phyloP scores from a whole-genome alignment of 257 asterid species.

The Primulina eburnea region DNA sequence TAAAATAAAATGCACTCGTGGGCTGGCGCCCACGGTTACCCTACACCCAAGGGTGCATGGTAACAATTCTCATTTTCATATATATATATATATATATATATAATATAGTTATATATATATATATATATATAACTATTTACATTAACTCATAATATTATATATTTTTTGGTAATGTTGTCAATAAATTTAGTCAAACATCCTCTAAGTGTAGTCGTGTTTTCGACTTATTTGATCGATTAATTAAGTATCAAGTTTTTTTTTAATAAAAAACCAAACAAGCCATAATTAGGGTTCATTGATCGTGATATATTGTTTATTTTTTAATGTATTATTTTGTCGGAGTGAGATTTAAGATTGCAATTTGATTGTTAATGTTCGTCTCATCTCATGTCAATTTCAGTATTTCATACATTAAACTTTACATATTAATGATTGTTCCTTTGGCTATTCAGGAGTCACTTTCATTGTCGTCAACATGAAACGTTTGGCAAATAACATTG shows the following conservation, averaged over 20 bases:
- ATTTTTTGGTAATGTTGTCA: too few relatives aligned
- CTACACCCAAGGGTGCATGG: too few relatives aligned
- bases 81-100: too few relatives aligned
- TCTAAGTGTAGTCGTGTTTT: not conserved
- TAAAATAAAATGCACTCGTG: too few relatives aligned
- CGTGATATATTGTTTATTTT: not conserved
- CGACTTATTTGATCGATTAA: not conserved
- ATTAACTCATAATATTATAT: too few relatives aligned
- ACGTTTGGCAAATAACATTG: too few relatives aligned
- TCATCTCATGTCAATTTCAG: not conserved
- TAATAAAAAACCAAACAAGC: not conserved
- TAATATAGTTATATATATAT: too few relatives aligned
- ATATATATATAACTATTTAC: too few relatives aligned
- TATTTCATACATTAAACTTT: too few relatives aligned
- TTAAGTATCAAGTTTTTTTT: not conserved
- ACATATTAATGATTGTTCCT: not conserved
- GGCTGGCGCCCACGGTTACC: too few relatives aligned
- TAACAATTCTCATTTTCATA: too few relatives aligned
- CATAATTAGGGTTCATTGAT: not conserved
- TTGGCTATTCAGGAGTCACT: not conserved
- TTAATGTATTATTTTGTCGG: not conserved
- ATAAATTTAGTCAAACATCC: too few relatives aligned
- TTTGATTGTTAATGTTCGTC: not conserved
- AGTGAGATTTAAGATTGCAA: not conserved
- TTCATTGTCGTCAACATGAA: not conserved